Evolutionary conservation across 148 eudicot genomes (phyloP).

Genomic region (Rhododendron molle): DNA sequence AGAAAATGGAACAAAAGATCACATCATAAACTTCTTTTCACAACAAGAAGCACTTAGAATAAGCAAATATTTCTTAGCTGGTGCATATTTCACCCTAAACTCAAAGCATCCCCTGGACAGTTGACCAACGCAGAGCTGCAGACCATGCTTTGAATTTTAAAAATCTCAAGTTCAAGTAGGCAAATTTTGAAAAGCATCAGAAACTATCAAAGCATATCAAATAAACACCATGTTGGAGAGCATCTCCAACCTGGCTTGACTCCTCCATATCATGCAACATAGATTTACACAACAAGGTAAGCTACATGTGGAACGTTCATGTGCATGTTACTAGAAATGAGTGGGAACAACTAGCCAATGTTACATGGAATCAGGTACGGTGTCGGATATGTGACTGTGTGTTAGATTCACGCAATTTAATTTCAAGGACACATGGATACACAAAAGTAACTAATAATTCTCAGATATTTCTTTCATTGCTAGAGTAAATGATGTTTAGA

Average conservation of each 20-base stretch:
- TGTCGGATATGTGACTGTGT: background rate
- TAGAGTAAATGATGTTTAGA: background rate
- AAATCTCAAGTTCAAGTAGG: background rate
- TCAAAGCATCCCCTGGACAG: background rate
- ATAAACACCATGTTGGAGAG: background rate
- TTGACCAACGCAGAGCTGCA: background rate
- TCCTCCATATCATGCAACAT: background rate
- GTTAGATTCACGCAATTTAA: background rate
- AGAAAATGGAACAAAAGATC: background rate
- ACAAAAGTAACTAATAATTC: background rate
- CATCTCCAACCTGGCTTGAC: background rate
- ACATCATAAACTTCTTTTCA: background rate
- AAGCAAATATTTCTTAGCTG: background rate
- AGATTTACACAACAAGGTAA: background rate
- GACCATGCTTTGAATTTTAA: background rate
- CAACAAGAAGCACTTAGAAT: background rate
- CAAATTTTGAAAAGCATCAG: background rate
- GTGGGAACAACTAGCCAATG: background rate
- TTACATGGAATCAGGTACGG: background rate
- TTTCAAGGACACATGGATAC: background rate
- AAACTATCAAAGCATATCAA: background rate
- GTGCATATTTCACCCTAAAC: background rate
- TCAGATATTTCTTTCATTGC: background rate
- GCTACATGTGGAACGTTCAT: background rate
- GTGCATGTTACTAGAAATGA: background rate